Evolutionary conservation across 1,139 yeast genomes (phyloP), one percentile per base, ranked within the genome.

Genomic region (Lodderomyces jiufengensis): DNA sequence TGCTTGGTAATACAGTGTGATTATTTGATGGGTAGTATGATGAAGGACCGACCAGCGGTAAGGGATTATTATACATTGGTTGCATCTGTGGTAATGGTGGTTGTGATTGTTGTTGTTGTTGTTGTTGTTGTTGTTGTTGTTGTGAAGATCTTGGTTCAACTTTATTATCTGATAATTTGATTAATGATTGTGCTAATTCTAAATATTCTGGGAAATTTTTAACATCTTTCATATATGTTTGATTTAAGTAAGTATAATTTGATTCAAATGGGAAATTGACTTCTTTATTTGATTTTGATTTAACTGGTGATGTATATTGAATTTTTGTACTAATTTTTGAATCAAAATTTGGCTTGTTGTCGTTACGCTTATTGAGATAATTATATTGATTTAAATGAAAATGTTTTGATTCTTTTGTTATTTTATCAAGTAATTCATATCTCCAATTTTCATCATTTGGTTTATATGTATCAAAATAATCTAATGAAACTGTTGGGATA

Each of bases 181-280:
- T 60, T 40, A 70, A 58, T 9, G 70, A 62, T 43, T 67, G 70
- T 1, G 76, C 76, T 39, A 69, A 55, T 45, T 70, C 74, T 50
- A 70, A 57, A 46, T 70, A 70, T 49, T 69, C 74, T n/a, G 75
- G 75, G 49, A 64, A 70, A 44, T 51, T 59, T 41, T 64, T 68
- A 30, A 70, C 72, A 46, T 70, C 76, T 27, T 56, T 63, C 49
- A 70, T 52, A 44, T 70, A 70, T 6, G 74, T 66, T 43, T 64
- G 58, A 49, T 68, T 67, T 48, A 68, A 55, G 48, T 75, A 75
- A 12, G 78, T 70, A 49, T 75, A 75, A 46, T 75, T 73, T 16
- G 75, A 70, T 47, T 74, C 77, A 50, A 69, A 76, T 6, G 80
- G 80, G 47, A 72, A 76, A 49, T 73, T 70, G 33, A 72, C 66